Conservation (phyloP, 148 eudicot genomes). For the Polygonum aviculare region DNA sequence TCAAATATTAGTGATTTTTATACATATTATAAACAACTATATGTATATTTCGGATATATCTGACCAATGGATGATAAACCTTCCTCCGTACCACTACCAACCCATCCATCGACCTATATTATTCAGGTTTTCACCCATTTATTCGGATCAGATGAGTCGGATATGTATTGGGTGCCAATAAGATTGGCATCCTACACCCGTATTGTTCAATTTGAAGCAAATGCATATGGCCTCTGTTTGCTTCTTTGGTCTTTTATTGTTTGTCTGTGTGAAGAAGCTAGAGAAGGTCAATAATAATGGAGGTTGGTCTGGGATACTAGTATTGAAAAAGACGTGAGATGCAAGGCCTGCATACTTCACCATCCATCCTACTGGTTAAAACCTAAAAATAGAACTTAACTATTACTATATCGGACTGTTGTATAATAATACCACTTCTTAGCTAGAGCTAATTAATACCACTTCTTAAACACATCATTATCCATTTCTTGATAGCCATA, state of each 20-base stretch:
- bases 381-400: background rate
- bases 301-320: background rate
- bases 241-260: background rate
- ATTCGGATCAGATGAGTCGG: too few species aligned
- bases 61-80: too few species aligned
- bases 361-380: background rate
- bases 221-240: background rate
- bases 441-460: background rate
- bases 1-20: too few species aligned
- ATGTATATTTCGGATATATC: too few species aligned
- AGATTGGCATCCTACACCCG: too few species aligned
- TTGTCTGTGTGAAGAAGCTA: too few species aligned
- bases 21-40: too few species aligned
- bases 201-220: background rate
- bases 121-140: too few species aligned
- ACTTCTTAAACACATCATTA: background rate
- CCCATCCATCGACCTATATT: too few species aligned
- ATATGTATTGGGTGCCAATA: too few species aligned
- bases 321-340: background rate
- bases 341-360: background rate
- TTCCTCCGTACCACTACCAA: too few species aligned
- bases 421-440: background rate
- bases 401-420: background rate
- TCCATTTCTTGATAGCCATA: background rate
- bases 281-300: background rate